A percentile compares a stretch with the other conserved stretches of the same genome.
phyloP scores from a whole-genome alignment of 2,329 filamentous ascomycete species.

The Ceratocystis albifundus region DNA sequence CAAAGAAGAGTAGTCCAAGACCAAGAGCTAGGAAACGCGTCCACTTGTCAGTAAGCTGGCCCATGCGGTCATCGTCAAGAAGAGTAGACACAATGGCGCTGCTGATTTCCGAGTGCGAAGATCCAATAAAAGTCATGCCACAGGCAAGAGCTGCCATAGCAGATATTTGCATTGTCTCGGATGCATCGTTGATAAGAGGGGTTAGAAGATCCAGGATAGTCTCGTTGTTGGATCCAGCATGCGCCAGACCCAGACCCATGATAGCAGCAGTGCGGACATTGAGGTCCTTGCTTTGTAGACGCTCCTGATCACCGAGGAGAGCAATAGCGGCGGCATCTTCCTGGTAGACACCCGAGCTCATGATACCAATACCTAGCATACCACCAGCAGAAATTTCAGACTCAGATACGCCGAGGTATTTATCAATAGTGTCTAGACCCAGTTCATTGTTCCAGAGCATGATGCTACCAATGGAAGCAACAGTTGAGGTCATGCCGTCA shows the following conservation, averaged over 20 bases:
- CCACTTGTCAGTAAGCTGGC: constrained; percentile 95
- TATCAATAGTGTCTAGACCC: constrained; percentile 87
- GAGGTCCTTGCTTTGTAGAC: constrained; percentile 65
- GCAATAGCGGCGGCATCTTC: constrained; percentile 87
- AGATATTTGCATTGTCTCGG: constrained; percentile 84
- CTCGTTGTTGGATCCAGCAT: constrained; percentile 87
- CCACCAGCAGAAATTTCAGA: constrained; percentile 72
- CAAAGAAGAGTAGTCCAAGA: constrained; percentile 87
- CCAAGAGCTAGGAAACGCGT: constrained; percentile 92
- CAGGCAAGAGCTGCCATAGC: constrained; percentile 90
- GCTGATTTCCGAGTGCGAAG: constrained; percentile 79
- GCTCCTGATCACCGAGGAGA: constrained; percentile 67
- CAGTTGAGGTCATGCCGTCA: constrained; percentile 92
- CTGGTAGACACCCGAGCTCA: constrained; percentile 82
- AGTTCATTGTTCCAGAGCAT: constrained; percentile 89
- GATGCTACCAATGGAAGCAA: constrained; percentile 83
- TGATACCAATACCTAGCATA: constrained; percentile 84
- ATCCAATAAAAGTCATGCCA: constrained; percentile 85
- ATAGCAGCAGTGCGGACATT: constrained; percentile 73
- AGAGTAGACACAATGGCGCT: constrained; percentile 86
- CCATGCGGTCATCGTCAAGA: constrained; percentile 83
- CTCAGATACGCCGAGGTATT: constrained; percentile 71
- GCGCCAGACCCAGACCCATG: constrained; percentile 90
- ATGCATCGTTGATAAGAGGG: constrained; percentile 75
- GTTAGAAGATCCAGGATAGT: constrained; percentile 75